Evolutionary conservation across 192 early-diverging fungal species (phyloP), one percentile per base, ranked within the genome.

Genomic region (Mortierella claussenii): DNA sequence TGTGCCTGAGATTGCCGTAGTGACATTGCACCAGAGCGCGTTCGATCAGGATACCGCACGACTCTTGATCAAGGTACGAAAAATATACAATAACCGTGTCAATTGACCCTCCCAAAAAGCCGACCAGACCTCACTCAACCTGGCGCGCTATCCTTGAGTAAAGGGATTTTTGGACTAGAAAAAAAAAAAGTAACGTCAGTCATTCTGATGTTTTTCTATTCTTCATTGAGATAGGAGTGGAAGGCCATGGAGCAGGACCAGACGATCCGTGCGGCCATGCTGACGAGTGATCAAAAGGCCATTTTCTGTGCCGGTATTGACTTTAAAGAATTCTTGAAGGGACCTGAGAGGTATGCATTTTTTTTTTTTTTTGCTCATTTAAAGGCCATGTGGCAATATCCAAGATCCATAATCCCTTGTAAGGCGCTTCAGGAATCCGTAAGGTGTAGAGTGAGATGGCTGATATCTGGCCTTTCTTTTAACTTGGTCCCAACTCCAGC

Each of bases 221-320:
- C n/a, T n/a, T n/a, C n/a, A n/a, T n/a, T n/a, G n/a, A n/a, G n/a
- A 32, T 71, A 76, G 73, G 73, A 76, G 21, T 76, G 73, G 73
- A 55, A 43, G 40, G 46, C 73, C n/a, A 76, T 76, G 59, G 73
- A 76, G 59, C 44, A 76, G 47, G 73, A 76, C 30, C 58, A 60
- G 45, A 56, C 73, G 7, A 42, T 67, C 23, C 64, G 73, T 20
- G 63, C 73, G 4, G 73, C 42, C 15, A 44, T 76, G 20, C 37
- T 76, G 32, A 76, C 56, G 73, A 67, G 73, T 21, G 73, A 76
- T 28, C 64, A 50, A 57, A 76, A 76, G 32, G 61, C 64, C 27
- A 76, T 76, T 55, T 76, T 76, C 53, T 76, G 73, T 42, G 73
- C 73, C 20, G 73, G 73, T 49, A 76, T 76, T 37, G 73, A 76